Base-by-base conservation (phyloP, 306 rosid species). In the Cyclanthera cordifolia region DNA sequence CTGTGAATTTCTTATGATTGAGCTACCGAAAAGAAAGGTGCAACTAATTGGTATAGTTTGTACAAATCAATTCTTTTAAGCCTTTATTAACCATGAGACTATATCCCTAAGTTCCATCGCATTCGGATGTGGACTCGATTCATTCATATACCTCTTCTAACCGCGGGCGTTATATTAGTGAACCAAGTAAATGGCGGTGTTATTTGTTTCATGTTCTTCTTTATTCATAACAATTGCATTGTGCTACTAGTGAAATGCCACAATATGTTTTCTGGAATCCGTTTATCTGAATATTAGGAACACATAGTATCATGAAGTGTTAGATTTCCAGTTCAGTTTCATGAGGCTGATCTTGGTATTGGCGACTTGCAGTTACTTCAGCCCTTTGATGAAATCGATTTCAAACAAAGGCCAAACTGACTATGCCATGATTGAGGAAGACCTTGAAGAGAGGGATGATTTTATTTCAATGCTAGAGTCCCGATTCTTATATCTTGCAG, bases 371-470 rank as follows among this genome's bases (percentile, higher is more conserved):
- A 92, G 96, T 73, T 93, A 89, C 85, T 87, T 86, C 77, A 89
- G 98, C 74, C 96, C 98, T 64, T 78, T 89, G 91, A 82, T 93
- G 21, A 93, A 93, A 75, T 93, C 94, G 55, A 73, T 93, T 48
- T 73, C 87, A 27, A 80, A 65, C 39, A 73, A 75, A 54, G 60
- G 67, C 23, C 77, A 85, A 28, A 82, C 86, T 30, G 93, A 92
- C 70, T 81, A 83, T 53, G 74, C 84, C 73, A 84, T 83, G 92
- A 81, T 86, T 37, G 88, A 85, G 37, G 81, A 79, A 63, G 98
- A 93, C 77, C 90, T 93, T 46, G 76, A 81, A 70, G 88, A 81
- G 69, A 82, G 94, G 61, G 91, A 89, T 16, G 84, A 79, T 30
- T 90, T 83, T 78, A 80, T 89, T 69, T 80, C 79, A 23, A 83